Conservation (phyloP, 495 filamentous ascomycete genomes). For the Podospora pseudocomata region DNA sequence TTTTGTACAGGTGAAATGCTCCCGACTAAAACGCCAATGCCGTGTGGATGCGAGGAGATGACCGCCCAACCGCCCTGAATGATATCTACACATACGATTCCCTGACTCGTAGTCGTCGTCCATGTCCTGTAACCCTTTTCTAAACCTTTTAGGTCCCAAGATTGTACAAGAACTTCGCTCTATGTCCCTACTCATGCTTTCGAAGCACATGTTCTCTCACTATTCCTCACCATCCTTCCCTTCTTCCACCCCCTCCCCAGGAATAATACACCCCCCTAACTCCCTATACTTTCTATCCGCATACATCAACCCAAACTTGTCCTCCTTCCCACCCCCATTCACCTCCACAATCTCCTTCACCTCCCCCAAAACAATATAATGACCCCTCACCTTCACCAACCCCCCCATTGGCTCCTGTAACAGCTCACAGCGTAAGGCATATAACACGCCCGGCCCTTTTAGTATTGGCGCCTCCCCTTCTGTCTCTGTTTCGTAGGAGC, state of each 20-base stretch:
- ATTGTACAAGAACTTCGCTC: neutral
- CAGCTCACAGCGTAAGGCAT: slow-evolving; percentile 41
- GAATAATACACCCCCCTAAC: slow-evolving; percentile 33
- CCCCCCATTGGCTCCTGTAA: slow-evolving; percentile 32
- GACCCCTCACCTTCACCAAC: slow-evolving; percentile 47
- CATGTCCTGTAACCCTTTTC: too few relatives aligned
- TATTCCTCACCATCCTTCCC: slow-evolving; percentile 6
- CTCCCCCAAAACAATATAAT: slow-evolving; percentile 55
- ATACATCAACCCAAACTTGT: slow-evolving; percentile 40
- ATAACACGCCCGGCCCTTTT: slow-evolving; percentile 39
- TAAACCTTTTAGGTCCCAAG: neutral
- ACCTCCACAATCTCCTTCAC: slow-evolving; percentile 43
- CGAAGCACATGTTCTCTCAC: too few relatives aligned
- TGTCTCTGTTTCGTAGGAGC: slow-evolving; percentile 13
- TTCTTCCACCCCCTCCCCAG: neutral
- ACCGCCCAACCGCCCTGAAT: neutral
- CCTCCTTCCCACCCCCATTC: slow-evolving; percentile 9
- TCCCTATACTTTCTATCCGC: slow-evolving; percentile 42
- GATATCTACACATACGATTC: neutral
- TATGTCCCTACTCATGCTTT: neutral
- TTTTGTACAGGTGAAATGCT: neutral
- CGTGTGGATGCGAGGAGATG: slow-evolving; percentile 2
- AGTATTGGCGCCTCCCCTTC: slow-evolving; percentile 27
- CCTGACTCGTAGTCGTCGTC: neutral
- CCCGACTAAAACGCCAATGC: slow-evolving; percentile 15